These are phyloP conservation scores for Fusarium sororula DNA, from an alignment of 2,329 filamentous ascomycete species.

Conservation along the genomic window DNA sequence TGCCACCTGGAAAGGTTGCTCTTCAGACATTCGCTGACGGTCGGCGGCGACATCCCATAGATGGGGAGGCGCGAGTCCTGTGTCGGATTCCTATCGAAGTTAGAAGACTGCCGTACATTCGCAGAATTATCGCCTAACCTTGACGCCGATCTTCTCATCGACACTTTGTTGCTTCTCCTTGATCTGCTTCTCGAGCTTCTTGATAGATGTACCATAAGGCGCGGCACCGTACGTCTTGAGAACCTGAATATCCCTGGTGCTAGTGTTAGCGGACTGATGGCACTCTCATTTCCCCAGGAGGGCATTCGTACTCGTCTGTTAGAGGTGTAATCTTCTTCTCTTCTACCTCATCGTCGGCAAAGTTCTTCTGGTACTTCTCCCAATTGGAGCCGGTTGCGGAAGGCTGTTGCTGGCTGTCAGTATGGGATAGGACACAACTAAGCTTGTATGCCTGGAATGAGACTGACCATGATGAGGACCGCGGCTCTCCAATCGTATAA, in stretches of 20 bases:
- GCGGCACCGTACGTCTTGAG: slow-evolving; percentile 98
- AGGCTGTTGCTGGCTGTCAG: slow-evolving; percentile 68
- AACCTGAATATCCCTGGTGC: slow-evolving; percentile 91
- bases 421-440: slow-evolving; percentile 11
- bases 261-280: slow-evolving; percentile 36
- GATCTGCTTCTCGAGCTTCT: slow-evolving; percentile 99
- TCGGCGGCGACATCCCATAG: slow-evolving; percentile 99
- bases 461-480: slow-evolving; percentile 55
- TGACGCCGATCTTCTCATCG: slow-evolving; percentile 96
- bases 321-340: slow-evolving; percentile 99
- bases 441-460: slow-evolving; percentile 7
- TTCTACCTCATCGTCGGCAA: slow-evolving; percentile 93
- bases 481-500: slow-evolving; percentile 33
- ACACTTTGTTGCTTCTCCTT: slow-evolving; percentile 99
- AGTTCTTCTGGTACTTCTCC: slow-evolving; percentile 99
- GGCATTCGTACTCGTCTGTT: slow-evolving; percentile 83
- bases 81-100: slow-evolving; percentile 87
- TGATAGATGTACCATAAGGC: slow-evolving; percentile 90
- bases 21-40: slow-evolving; percentile 97
- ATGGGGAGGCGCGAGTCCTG: slow-evolving; percentile 95
- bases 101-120: slow-evolving; percentile 16
- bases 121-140: slow-evolving; percentile 57
- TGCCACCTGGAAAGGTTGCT: slow-evolving; percentile 96
- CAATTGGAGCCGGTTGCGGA: slow-evolving; percentile 93
- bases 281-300: background rate